These are phyloP conservation scores for Rhododendron williamsianum DNA, from an alignment of 148 eudicot genomes.

Conservation along the genomic window DNA sequence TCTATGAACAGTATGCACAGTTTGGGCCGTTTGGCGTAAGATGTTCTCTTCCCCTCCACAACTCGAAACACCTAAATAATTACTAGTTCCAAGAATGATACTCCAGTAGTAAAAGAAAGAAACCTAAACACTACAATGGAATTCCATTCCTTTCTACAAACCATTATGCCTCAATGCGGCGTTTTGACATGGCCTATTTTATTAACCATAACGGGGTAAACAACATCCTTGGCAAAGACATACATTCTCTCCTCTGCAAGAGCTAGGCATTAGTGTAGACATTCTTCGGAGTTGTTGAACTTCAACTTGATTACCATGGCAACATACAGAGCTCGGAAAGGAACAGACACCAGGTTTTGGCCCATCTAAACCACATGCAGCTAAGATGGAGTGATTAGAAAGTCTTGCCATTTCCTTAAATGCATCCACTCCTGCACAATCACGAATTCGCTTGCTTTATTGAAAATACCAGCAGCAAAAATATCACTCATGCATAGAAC, in stretches of 20 bases:
- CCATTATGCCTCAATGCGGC: too few species aligned
- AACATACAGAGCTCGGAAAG: slow-evolving; percentile 35
- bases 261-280: slow-evolving; percentile 53
- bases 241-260: slow-evolving; percentile 72
- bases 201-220: too few species aligned
- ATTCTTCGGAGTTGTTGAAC: slow-evolving; percentile 28
- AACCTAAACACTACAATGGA: slow-evolving; percentile 15
- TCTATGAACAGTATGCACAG: too few species aligned
- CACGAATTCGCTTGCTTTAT: not conserved
- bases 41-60: too few species aligned
- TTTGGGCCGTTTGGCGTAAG: too few species aligned
- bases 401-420: slow-evolving; percentile 82
- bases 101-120: too few species aligned
- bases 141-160: not conserved
- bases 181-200: too few species aligned
- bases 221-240: slow-evolving; percentile 24
- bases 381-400: slow-evolving; percentile 72
- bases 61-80: not conserved
- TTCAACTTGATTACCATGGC: slow-evolving; percentile 38
- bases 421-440: slow-evolving; percentile 46
- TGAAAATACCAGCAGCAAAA: not conserved
- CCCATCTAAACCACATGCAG: slow-evolving; percentile 66
- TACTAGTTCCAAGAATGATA: slow-evolving; percentile 6
- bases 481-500: not conserved
- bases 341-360: slow-evolving; percentile 33